These are phyloP conservation scores for Ophiocordyceps robertsii DNA, from an alignment of 2,329 filamentous ascomycete species.

Conservation along the genomic window DNA sequence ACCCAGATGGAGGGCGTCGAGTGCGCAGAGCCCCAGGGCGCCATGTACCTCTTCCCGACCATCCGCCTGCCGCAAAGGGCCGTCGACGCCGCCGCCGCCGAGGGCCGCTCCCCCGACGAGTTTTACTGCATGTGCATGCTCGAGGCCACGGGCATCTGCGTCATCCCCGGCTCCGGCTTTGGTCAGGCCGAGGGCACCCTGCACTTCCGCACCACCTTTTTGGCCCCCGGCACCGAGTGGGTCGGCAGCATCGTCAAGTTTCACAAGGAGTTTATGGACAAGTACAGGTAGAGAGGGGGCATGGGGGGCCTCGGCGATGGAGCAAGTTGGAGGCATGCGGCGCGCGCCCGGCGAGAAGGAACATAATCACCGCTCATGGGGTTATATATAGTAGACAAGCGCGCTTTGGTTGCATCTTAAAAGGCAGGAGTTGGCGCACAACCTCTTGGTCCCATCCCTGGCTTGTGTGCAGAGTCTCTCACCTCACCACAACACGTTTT, in stretches of 20 bases:
- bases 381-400: no score
- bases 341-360: no score
- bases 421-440: no score
- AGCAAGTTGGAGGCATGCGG: no score
- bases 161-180: constrained; percentile 85
- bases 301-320: no score
- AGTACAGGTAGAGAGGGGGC: constrained; percentile 41
- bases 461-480: no score
- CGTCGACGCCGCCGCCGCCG: constrained; percentile 57
- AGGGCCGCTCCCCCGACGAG: constrained; percentile 69
- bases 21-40: constrained; percentile 79
- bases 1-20: constrained; percentile 90
- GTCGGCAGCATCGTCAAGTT: constrained; percentile 77
- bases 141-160: constrained; percentile 87
- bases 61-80: constrained; percentile 71
- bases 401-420: no score
- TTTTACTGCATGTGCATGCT: constrained; percentile 89
- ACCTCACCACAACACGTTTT: no score
- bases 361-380: no score
- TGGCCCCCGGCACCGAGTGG: constrained; percentile 95
- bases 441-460: no score
- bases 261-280: constrained; percentile 79
- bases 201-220: constrained; percentile 94
- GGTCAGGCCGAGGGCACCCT: constrained; percentile 83
- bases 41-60: constrained; percentile 98